Percentiles rank a stretch among this genome's conserved stretches.
phyloP scores from a whole-genome alignment of 495 filamentous ascomycete species.

The Penicillium cataractarum region DNA sequence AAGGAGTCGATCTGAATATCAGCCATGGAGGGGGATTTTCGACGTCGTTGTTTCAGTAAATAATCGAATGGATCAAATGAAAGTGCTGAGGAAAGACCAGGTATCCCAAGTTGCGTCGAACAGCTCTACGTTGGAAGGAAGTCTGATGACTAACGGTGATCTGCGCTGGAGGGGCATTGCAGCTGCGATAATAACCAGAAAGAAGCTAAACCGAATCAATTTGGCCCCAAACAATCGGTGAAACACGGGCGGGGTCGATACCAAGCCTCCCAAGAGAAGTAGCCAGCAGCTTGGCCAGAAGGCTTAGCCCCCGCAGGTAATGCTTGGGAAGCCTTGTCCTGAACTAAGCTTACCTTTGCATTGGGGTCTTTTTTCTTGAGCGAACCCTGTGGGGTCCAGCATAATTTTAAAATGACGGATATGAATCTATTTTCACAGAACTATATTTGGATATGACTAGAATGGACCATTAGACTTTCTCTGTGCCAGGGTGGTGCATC shows the following conservation, averaged over 20 bases:
- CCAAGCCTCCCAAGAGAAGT: neutral
- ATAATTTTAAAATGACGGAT: too few relatives aligned
- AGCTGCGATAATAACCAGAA: neutral
- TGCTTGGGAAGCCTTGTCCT: too few relatives aligned
- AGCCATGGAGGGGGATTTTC: neutral
- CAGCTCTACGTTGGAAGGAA: neutral
- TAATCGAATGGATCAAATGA: neutral
- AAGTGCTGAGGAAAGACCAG: neutral
- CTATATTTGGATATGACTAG: too few relatives aligned
- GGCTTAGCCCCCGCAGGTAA: neutral
- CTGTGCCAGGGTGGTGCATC: too few relatives aligned
- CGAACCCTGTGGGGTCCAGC: too few relatives aligned
- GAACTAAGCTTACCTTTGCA: too few relatives aligned
- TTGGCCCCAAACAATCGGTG: neutral
- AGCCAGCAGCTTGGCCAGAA: neutral
- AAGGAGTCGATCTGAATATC: neutral
- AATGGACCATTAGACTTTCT: too few relatives aligned
- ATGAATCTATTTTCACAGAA: too few relatives aligned
- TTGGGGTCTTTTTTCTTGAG: too few relatives aligned
- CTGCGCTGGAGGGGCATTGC: neutral
- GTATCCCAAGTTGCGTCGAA: neutral
- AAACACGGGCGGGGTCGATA: neutral
- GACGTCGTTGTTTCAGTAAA: neutral
- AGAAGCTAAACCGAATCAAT: neutral
- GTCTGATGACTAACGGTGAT: neutral